Evolutionary conservation across 2,329 filamentous ascomycete species (phyloP).

Genomic region (Polytolypa hystricis): DNA sequence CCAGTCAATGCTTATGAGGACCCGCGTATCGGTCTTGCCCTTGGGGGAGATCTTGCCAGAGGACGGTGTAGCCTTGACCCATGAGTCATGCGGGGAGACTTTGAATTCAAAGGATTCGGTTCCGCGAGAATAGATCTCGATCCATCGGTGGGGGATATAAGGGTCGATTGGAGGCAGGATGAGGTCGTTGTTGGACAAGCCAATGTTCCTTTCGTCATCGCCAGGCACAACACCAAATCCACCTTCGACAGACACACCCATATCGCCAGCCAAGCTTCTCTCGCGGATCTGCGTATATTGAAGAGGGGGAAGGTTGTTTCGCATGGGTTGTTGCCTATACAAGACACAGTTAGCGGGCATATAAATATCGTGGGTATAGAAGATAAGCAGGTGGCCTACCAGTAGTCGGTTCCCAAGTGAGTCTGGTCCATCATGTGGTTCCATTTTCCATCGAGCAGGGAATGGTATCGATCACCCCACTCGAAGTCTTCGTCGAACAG

Average conservation of each 20-base stretch:
- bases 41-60: slow-evolving; percentile 40
- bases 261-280: slow-evolving; percentile 48
- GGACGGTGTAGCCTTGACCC: slow-evolving; percentile 41
- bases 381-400: slow-evolving; percentile 36
- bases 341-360: too few species aligned
- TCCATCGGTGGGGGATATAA: slow-evolving; percentile 49
- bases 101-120: slow-evolving; percentile 43
- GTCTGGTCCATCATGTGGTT: slow-evolving; percentile 49
- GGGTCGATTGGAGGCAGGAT: slow-evolving; percentile 47
- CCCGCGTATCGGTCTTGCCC: slow-evolving; percentile 29
- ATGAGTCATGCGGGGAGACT: slow-evolving; percentile 38
- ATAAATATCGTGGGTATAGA: background rate
- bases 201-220: slow-evolving; percentile 49
- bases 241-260: slow-evolving; percentile 54
- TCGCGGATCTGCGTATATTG: slow-evolving; percentile 48
- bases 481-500: slow-evolving; percentile 48
- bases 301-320: slow-evolving; percentile 53
- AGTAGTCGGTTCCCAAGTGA: slow-evolving; percentile 39
- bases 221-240: slow-evolving; percentile 57
- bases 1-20: slow-evolving; percentile 50
- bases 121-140: slow-evolving; percentile 54
- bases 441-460: slow-evolving; percentile 52
- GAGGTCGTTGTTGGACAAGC: slow-evolving; percentile 41
- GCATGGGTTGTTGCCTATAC: slow-evolving; percentile 62
- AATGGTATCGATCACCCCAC: slow-evolving; percentile 47